Evolutionary conservation across 2,329 filamentous ascomycete species (phyloP).

Genomic region (Talaromyces sp.): DNA sequence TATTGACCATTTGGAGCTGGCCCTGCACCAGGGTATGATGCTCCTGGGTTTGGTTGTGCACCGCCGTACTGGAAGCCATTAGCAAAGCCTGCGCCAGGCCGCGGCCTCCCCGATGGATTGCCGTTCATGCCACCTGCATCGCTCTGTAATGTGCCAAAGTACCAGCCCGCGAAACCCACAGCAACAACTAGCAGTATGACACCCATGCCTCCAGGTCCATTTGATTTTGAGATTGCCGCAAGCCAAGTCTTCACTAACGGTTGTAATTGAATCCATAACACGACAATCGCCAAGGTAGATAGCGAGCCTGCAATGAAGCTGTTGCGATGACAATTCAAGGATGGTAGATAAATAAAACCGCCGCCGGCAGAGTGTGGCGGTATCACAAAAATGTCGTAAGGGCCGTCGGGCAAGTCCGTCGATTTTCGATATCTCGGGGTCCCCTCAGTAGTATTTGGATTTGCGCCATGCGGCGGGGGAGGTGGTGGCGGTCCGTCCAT

Average conservation of each 20-base stretch:
- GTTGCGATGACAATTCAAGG: conserved; percentile 77
- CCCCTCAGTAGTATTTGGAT: conserved; percentile 63
- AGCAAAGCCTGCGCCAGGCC: conserved; percentile 29
- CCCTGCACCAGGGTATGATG: conserved; percentile 5
- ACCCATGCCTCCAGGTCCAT: conserved; percentile 69
- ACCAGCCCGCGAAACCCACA: conserved; percentile 76
- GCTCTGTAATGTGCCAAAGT: conserved; percentile 62
- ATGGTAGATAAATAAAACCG: conserved; percentile 93
- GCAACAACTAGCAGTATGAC: conserved; percentile 68
- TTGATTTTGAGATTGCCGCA: conserved; percentile 51
- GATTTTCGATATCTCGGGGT: conserved; percentile 38
- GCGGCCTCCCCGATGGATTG: conserved; percentile 2
- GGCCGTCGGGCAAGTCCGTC: conserved; percentile 72
- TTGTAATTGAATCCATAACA: conserved; percentile 68
- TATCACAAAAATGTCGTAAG: conserved; percentile 97
- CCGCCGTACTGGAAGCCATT: conserved; percentile 28
- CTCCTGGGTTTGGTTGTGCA: conserved; percentile 13
- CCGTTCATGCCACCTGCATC: conserved; percentile 37
- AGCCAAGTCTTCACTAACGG: conserved; percentile 74
- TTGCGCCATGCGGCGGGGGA: conserved; percentile 80
- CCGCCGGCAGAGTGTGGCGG: conserved; percentile 84
- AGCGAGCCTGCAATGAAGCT: conserved; percentile 87
- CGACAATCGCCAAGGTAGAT: conserved; percentile 68
- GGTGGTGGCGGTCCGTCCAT: conserved; percentile 56
- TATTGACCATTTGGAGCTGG: conserved; percentile 19